Base-by-base conservation (phyloP, 306 rosid genomes). In the Lablab purpureus region DNA sequence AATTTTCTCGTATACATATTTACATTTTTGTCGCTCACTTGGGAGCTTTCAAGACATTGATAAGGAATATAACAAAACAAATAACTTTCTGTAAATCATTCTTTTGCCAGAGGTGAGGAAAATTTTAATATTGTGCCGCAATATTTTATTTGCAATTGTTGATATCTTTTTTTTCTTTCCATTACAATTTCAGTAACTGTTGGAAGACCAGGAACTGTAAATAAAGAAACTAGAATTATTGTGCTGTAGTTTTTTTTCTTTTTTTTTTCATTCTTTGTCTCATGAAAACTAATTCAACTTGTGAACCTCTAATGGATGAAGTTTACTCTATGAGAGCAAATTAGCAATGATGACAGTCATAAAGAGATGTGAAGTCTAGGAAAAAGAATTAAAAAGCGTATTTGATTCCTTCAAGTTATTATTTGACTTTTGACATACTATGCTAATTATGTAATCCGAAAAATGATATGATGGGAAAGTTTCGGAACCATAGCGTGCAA, bases 81-180 rank as follows among this genome's bases (percentile, higher is more conserved):
- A 74, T 49, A 64, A 60, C 46, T 82, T 81, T 81, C 30, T 14
- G 10, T 51, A 21, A 62, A 71, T 27, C 28, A 79, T 85, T 81
- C 71, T 74, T 81, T 50, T 54, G 13, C 59, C 56, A 28, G 41
- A 47, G 91, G 93, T 87, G 60, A 72, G 85, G 67, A 17, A 45
- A 5, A 30, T 6, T 45, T 76, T 37, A 12, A 62, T 27, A 43
- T 67, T 62, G 40, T 62, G 18, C 10, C 46, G 34, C 10, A 45
- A 18, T 43, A 17, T 82, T 70, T 74, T 34, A 11, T 70, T 47
- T 27, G 22, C 28, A 27, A 65, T 25, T 55, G n/a, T 77, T 45
- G 2, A 19, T 73, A 40, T 72, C 2, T 60, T 28, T 15, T 0
- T 51, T 18, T n/a, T 47, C 2, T 47, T 28, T n/a, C 45, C 27